Base-by-base conservation (phyloP, 352 stramenopile species). In the Phytophthora hybrid region DNA sequence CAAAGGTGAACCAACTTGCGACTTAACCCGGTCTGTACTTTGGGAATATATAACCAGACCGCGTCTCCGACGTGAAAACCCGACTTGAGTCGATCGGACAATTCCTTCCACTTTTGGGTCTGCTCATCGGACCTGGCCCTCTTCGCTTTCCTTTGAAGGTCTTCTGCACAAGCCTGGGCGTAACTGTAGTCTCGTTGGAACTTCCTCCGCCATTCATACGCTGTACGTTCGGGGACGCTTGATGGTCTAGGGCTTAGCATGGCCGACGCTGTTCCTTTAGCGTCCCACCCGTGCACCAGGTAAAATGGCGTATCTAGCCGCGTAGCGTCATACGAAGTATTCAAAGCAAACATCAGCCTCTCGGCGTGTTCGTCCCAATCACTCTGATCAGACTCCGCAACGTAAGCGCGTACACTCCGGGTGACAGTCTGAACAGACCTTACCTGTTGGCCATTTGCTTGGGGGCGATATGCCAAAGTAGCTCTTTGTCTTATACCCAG, bases 391-490 rank as follows among this genome's bases (percentile, higher is more conserved):
- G 53, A 0, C 64, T 76, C 46, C 73, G 56, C 0, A 14, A 73
- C 26, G 34, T 82, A 83, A 0, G 58, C 32, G 6, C 29, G 26
- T 16, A 83, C 44, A 6, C 39, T 58, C 5, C 55, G 31, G n/a
- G 77, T 66, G 0, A 86, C 69, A 0, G 78, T 76, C 52, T 82
- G 74, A 0, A 78, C 70, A 0, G 65, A 78, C 9, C 70, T 23
- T 13, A 76, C 74, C 18, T 82, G 75, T 55, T 84, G 71, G 0
- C 79, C 76, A 26, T 85, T 85, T 0, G 72, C 76, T 53, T 81
- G 73, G 0, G 73, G 70, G 2, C 69, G 62, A 37, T 83, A 83
- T 0, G 73, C 54, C 1, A 85, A n/a, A 0, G 78, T 83, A 1
- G 71, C 76, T 11, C 66, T 49, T 37, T 80, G 72, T 0, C 41